A percentile compares a stretch with the other conserved stretches of the same genome.
Conservation (phyloP, 768 basidiomycete genomes). For the Leucocoprinus sp. region DNA sequence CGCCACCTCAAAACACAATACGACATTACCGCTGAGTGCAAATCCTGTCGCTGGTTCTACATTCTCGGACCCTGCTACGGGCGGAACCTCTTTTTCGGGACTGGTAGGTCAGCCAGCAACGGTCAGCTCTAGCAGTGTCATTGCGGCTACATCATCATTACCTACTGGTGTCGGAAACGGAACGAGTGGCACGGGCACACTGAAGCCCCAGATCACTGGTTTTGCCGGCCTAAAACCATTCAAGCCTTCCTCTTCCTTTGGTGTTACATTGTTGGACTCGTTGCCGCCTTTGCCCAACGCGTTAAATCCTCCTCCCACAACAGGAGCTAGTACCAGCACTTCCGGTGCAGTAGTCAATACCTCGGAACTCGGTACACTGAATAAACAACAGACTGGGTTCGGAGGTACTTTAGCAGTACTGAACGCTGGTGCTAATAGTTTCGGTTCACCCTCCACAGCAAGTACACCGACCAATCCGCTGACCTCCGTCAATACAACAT, state of each 20-base stretch:
- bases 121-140: constrained; percentile 14
- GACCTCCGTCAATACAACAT: neutral
- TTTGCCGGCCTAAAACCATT: constrained; percentile 67
- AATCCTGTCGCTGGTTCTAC: constrained; percentile 33
- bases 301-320: constrained; percentile 25
- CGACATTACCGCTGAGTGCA: constrained; percentile 19
- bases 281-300: constrained; percentile 70
- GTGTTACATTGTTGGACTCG: constrained; percentile 63
- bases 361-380: constrained; percentile 4
- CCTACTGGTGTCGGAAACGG: constrained; percentile 8
- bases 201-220: constrained; percentile 43
- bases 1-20: constrained; percentile 20
- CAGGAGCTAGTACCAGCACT: constrained; percentile 12
- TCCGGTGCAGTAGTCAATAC: neutral
- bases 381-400: constrained; percentile 7
- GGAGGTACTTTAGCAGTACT: constrained; percentile 2
- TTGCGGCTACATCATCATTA: constrained; percentile 11
- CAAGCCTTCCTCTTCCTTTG: constrained; percentile 77
- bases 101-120: constrained; percentile 45
- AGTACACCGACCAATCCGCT: constrained; percentile 17
- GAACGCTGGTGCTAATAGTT: constrained; percentile 7
- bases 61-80: constrained; percentile 40
- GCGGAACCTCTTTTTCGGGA: constrained; percentile 22
- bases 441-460: constrained; percentile 10
- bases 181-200: constrained; percentile 13